Evolutionary conservation across 2,329 filamentous ascomycete genomes (phyloP), one percentile per base, ranked within the genome.

Genomic region (Clonostachys solani): DNA sequence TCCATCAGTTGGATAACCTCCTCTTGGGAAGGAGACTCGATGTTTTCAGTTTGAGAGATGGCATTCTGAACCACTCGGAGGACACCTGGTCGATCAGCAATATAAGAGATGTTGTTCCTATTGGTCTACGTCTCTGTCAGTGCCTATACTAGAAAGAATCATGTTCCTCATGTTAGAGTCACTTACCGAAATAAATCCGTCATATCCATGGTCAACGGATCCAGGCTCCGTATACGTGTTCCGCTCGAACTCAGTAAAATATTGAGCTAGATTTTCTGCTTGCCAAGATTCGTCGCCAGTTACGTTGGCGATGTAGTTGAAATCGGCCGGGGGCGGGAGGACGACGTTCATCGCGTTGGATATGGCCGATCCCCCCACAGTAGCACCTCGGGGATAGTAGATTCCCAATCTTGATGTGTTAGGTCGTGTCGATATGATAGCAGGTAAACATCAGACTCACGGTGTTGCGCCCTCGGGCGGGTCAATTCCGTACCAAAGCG

Each of bases 201-300:
- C 48, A 44, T 67, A 73, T 12, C 71, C 71, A 43, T 73, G 71
- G 1, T 68, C 70, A 2, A 62, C 61, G 2, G 58, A 23, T 17
- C 42, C 62, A 2, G 56, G 51, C 0, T 63, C 53, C 1, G 64
- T 54, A 44, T 74, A 72, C 36, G 67, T 65, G 49, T 69, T 69
- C 33, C 66, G 62, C 51, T 77, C 73, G 13, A 76, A 54, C 10
- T 60, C 57, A 12, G 58, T 49, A 43, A 73, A 72, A 45, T 71
- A 62, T 16, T 63, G 46, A 6, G 65, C 59, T 66, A 75, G 74
- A 23, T 67, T 63, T 1, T 56, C 50, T 2, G 68, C 60, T 0
- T 59, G 53, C 72, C 72, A 77, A 0, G 66, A 64, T 0, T 54
- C 45, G 49, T 77, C 72, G 5, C 71, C 69, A 0, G 73, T 76